Percentiles rank a stretch among this genome's conserved stretches.
Conservation (phyloP, 2,329 filamentous ascomycete species). For the Sporothrix curviconia region DNA sequence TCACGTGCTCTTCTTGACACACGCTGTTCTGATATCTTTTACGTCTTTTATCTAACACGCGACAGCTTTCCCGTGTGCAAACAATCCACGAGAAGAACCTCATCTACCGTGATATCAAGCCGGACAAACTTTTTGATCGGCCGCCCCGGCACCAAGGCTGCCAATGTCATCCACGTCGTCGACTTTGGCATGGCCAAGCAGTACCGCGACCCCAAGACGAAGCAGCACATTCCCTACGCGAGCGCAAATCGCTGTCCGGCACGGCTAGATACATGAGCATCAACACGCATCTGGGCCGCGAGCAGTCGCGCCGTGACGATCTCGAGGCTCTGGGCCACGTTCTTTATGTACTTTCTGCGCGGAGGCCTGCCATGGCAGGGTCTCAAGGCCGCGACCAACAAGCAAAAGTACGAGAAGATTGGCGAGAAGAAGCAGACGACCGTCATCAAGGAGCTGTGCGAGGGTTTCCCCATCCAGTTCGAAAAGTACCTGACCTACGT, state of each 20-base stretch:
- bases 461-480: conserved; percentile 94
- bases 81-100: conserved; percentile 98
- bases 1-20: not conserved
- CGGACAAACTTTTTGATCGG: conserved; percentile 98
- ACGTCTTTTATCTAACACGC: not conserved
- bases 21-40: too few species aligned
- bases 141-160: conserved; percentile 82
- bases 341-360: conserved; percentile 69
- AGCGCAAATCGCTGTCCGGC: conserved; percentile 92
- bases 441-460: conserved; percentile 91
- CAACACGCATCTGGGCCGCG: conserved; percentile 94
- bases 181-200: conserved; percentile 99
- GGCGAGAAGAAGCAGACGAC: conserved; percentile 99
- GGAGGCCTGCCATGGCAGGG: conserved; percentile 66
- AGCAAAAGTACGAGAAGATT: conserved; percentile 99
- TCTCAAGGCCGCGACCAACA: conserved; percentile 65
- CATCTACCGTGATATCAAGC: conserved; percentile 98
- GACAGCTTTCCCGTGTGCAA: conserved; percentile 78
- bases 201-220: conserved; percentile 96
- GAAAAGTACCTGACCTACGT: conserved; percentile 97
- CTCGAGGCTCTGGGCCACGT: conserved; percentile 78
- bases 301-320: conserved; percentile 93
- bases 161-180: conserved; percentile 96
- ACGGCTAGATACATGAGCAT: conserved; percentile 99
- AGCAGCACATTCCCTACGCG: conserved; percentile 97